These are phyloP conservation scores for Fusarium sp. DNA, from an alignment of 2,329 filamentous ascomycete genomes.

Conservation along the genomic window DNA sequence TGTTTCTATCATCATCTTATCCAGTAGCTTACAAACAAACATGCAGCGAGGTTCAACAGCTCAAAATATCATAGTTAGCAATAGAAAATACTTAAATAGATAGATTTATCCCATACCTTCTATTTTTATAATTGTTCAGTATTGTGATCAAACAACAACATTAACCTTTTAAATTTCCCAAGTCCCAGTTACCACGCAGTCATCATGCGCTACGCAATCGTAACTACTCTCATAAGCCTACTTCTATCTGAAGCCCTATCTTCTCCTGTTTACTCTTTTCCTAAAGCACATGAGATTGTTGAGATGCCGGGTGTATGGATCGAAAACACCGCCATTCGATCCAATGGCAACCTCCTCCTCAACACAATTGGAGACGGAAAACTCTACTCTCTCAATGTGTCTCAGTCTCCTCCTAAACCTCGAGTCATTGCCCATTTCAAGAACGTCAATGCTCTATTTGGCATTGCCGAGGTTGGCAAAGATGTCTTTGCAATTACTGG, in stretches of 20 bases:
- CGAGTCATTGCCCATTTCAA: neutral
- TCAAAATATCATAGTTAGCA: neutral
- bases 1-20: neutral
- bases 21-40: neutral
- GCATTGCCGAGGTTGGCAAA: neutral
- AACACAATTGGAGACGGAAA: neutral
- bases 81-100: neutral
- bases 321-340: slow-evolving; percentile 10
- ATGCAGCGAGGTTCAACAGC: neutral
- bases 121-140: neutral
- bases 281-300: neutral
- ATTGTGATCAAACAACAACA: neutral
- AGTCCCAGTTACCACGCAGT: neutral
- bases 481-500: slow-evolving; percentile 3
- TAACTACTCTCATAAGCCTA: neutral
- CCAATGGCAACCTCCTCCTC: slow-evolving; percentile 18
- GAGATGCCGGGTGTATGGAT: slow-evolving; percentile 4
- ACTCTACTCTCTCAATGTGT: neutral
- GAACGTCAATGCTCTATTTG: slow-evolving; percentile 4
- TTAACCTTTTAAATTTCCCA: neutral
- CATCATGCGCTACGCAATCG: neutral
- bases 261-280: neutral
- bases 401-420: neutral
- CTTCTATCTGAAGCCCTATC: neutral
- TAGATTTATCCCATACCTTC: accelerated